Evolutionary conservation across 2,329 filamentous ascomycete genomes (phyloP).

Genomic region (Knufia fluminis): DNA sequence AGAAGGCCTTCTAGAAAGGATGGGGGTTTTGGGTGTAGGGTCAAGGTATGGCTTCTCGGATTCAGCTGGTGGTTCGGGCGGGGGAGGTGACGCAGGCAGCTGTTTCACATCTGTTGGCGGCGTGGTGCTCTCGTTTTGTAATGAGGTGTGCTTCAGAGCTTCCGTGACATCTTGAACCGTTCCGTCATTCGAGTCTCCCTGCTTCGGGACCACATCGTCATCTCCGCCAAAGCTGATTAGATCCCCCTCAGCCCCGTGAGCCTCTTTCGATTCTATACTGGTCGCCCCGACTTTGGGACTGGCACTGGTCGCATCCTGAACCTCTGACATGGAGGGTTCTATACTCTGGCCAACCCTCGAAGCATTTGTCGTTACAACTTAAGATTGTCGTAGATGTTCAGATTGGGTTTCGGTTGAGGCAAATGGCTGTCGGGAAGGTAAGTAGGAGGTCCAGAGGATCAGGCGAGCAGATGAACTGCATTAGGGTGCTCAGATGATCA

Average conservation of each 20-base stretch:
- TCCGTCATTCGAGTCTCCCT: not conserved
- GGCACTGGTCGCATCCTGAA: not conserved
- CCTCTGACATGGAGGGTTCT: not conserved
- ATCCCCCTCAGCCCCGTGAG: too few species aligned
- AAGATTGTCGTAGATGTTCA: too few species aligned
- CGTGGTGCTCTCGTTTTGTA: not conserved
- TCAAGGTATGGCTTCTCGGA: slow-evolving; percentile 46
- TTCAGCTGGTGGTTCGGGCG: slow-evolving; percentile 33
- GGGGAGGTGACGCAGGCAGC: slow-evolving; percentile 31
- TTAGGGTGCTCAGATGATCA: too few species aligned
- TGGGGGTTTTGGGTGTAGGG: slow-evolving; percentile 39
- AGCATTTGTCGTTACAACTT: too few species aligned
- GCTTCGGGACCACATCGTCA: not conserved
- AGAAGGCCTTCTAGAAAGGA: slow-evolving; percentile 16
- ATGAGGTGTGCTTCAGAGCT: not conserved
- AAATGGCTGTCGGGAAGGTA: too few species aligned
- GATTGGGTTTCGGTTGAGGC: too few species aligned
- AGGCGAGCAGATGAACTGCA: not conserved
- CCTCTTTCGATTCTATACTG: not conserved
- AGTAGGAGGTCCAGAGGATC: too few species aligned
- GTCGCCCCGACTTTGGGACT: not conserved
- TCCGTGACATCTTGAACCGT: not conserved
- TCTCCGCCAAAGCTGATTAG: not conserved
- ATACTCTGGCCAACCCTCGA: not conserved
- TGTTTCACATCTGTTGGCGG: slow-evolving; percentile 8